Base-by-base conservation (phyloP, 768 basidiomycete species). In the Russula lepida region DNA sequence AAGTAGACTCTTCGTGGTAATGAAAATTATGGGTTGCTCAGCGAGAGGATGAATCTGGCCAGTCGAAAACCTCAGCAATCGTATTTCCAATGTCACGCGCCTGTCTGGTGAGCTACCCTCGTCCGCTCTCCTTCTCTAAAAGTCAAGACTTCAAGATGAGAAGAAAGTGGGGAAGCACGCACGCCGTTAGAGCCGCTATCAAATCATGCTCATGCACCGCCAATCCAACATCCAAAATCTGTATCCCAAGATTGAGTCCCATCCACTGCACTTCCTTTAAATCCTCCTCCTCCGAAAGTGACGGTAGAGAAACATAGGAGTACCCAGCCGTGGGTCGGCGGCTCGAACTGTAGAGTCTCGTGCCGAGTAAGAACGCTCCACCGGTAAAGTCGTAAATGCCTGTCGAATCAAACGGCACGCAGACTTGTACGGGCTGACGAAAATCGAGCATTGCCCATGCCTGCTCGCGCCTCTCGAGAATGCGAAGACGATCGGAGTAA, bases 371-470 rank as follows among this genome's bases (percentile, higher is more conserved):
- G 25, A 66, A 60, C 1, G 63, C 63, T 1, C 63, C 65, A 17
- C 63, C 65, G 4, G 65, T 66, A 30, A 66, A 58, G 48, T 66
- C 65, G 63, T 66, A 66, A n/a, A 66, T 64, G 27, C 63, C 56
- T 3, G 63, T 65, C 41, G 63, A 56, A 6, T 46, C 30, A 35
- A 66, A 66, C 28, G 54, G 55, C 23, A 66, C 63, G 21, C 23
- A 33, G 11, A 60, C 52, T 8, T 54, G 52, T 15, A 54, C 23
- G 17, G 56, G 21, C 32, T 23, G 43, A 7, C 43, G 51, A 48
- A 60, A 57, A 17, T 56, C 55, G 46, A 64, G 54, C 37, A n/a
- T 27, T 21, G 13, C 13, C 65, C 65, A 66, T 1, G 63, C 59
- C 19, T 58, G 39, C 19, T 66, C 65, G 19, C 63, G 65, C 25